Evolutionary conservation across 352 stramenopile species (phyloP).

Genomic region (Phytopythium montanum): DNA sequence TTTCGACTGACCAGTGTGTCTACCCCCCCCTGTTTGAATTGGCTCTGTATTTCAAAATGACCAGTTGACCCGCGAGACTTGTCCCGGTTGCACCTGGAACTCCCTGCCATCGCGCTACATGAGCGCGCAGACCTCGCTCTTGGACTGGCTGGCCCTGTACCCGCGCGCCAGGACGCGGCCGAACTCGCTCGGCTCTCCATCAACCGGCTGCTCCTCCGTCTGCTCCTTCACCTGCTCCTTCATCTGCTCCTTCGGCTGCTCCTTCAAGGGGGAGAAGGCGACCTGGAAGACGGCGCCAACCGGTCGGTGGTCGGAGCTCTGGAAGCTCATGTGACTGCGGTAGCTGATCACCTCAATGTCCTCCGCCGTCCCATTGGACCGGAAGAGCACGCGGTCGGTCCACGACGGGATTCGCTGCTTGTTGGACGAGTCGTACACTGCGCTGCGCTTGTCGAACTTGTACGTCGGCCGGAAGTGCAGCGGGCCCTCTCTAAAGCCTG

Average conservation of each 20-base stretch:
- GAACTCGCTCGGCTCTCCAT: slow-evolving; percentile 12
- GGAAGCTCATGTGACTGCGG: slow-evolving; percentile 59
- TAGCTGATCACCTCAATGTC: slow-evolving; percentile 66
- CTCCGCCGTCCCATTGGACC: slow-evolving; percentile 44
- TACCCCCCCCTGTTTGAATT: not conserved
- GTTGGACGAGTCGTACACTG: slow-evolving; percentile 92
- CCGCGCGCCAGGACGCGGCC: slow-evolving; percentile 24
- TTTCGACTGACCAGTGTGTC: not conserved
- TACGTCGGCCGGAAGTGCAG: slow-evolving; percentile 94
- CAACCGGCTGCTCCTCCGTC: not conserved
- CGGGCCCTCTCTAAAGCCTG: slow-evolving; percentile 86
- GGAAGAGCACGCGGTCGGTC: slow-evolving; percentile 94
- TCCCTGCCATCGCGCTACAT: no score
- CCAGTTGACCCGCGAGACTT: no score
- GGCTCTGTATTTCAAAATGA: slow-evolving; percentile 2
- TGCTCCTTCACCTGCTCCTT: not conserved
- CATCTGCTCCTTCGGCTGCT: no score
- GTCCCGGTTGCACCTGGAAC: no score
- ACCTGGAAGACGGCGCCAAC: slow-evolving; percentile 68
- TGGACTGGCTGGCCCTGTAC: slow-evolving; percentile 23
- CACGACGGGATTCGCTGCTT: slow-evolving; percentile 95
- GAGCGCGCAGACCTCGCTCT: slow-evolving; percentile 35
- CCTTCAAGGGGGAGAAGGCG: slow-evolving; percentile 27
- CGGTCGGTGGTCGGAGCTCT: slow-evolving; percentile 70
- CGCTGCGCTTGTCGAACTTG: slow-evolving; percentile 93